Conservation (phyloP, 169 alveolate genomes). For the Perkinsus chesapeaki region DNA sequence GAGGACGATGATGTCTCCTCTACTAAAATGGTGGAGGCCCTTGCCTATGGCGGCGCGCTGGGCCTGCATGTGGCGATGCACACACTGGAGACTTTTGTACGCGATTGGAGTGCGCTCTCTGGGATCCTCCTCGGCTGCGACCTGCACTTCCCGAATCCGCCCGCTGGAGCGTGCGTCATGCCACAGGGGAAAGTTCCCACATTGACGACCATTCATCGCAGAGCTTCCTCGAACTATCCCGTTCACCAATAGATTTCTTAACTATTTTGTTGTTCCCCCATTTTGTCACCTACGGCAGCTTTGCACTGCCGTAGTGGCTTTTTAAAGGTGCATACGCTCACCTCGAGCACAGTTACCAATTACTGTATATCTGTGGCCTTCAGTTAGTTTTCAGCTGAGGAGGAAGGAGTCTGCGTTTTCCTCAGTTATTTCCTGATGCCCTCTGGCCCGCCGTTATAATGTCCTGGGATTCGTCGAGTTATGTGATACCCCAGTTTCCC, state of each 20-base stretch:
- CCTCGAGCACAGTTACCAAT: too few species aligned
- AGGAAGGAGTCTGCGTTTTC: neutral
- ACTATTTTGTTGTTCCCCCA: too few species aligned
- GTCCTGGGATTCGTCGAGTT: neutral
- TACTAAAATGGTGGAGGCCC: neutral
- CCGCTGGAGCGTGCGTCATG: neutral
- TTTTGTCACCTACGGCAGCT: too few species aligned
- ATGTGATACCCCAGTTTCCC: neutral
- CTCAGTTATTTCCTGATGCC: neutral
- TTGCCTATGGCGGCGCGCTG: neutral
- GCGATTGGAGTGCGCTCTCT: neutral
- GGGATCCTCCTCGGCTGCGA: neutral
- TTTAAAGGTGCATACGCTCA: too few species aligned
- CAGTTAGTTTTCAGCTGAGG: neutral
- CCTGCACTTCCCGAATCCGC: neutral
- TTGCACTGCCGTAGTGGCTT: too few species aligned
- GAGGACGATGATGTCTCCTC: neutral
- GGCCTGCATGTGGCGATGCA: neutral
- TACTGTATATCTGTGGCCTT: too few species aligned
- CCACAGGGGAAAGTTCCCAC: neutral
- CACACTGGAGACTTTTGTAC: neutral
- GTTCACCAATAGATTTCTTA: neutral
- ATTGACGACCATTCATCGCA: too few species aligned
- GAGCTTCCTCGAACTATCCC: too few species aligned
- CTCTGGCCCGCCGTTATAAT: neutral